phyloP scores from a whole-genome alignment of 1,139 yeast genomes.

The Taphrina betulina region DNA sequence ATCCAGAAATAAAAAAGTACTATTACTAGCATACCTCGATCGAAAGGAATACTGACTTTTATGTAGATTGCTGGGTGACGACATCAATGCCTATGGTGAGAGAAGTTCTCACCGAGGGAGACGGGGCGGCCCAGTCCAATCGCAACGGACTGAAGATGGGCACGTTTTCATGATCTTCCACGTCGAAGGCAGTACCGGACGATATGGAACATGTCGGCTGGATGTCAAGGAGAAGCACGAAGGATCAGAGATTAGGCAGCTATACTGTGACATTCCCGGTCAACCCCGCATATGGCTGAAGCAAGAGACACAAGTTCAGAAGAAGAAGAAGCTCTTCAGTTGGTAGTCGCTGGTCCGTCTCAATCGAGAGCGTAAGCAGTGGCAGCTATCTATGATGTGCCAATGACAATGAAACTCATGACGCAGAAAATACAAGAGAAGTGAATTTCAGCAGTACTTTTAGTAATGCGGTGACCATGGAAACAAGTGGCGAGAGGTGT shows the following conservation, averaged over 20 bases:
- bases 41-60: not conserved
- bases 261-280: constrained; percentile 26
- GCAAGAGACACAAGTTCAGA: not conserved
- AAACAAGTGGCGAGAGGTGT: too few species aligned
- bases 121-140: constrained; percentile 20
- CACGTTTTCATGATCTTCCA: constrained; percentile 27
- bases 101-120: constrained; percentile 18
- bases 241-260: constrained; percentile 17
- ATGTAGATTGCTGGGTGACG: constrained; percentile 17
- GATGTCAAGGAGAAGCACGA: constrained; percentile 23
- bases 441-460: too few species aligned
- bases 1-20: constrained; percentile 36
- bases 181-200: constrained; percentile 22
- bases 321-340: constrained; percentile 1
- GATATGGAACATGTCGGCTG: constrained; percentile 25
- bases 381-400: too few species aligned
- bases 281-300: constrained; percentile 20
- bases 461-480: too few species aligned
- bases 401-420: too few species aligned
- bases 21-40: not conserved
- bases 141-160: constrained; percentile 27
- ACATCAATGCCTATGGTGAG: constrained; percentile 30
- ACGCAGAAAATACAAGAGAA: too few species aligned
- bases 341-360: too few species aligned
- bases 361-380: too few species aligned